A percentile compares a stretch with the other conserved stretches of the same genome.
These are phyloP conservation scores for Gnomoniopsis smithogilvyi DNA, from an alignment of 2,329 filamentous ascomycete genomes.

Conservation along the genomic window DNA sequence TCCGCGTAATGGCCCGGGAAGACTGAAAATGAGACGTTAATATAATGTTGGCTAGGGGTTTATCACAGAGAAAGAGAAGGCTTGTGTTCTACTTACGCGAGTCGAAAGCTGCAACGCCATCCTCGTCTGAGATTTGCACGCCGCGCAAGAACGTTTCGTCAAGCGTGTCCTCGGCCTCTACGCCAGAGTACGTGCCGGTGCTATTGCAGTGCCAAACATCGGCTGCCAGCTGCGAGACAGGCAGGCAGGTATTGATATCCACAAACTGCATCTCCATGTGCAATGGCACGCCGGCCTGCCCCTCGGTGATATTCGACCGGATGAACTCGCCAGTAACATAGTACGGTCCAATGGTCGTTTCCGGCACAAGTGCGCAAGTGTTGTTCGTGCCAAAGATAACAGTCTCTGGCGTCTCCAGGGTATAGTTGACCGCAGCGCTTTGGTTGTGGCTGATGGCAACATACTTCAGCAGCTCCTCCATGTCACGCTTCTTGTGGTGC, in stretches of 20 bases:
- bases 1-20: slow-evolving; percentile 42
- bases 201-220: slow-evolving; percentile 47
- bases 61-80: too few relatives aligned
- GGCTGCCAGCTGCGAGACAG: slow-evolving; percentile 33
- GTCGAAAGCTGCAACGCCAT: slow-evolving; percentile 46
- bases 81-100: too few relatives aligned
- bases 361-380: slow-evolving; percentile 24
- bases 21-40: too few relatives aligned
- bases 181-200: slow-evolving; percentile 40
- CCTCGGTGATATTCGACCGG: slow-evolving; percentile 37
- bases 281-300: slow-evolving; percentile 36
- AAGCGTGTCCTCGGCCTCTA: slow-evolving; percentile 24
- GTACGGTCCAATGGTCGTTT: slow-evolving; percentile 41
- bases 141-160: slow-evolving; percentile 46
- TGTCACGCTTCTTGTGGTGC: too few relatives aligned
- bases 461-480: too few relatives aligned
- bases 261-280: slow-evolving; percentile 43
- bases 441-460: slow-evolving; percentile 3
- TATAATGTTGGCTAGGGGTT: too few relatives aligned
- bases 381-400: slow-evolving; percentile 8
- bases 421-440: too few relatives aligned
- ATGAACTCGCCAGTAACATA: slow-evolving; percentile 41
- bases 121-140: slow-evolving; percentile 40
- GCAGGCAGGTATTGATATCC: slow-evolving; percentile 41
- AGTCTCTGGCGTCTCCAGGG: not conserved